A percentile compares a stretch with the other conserved stretches of the same genome.
phyloP scores from a whole-genome alignment of 2,329 filamentous ascomycete species.

The Phyllosticta citriasiana region DNA sequence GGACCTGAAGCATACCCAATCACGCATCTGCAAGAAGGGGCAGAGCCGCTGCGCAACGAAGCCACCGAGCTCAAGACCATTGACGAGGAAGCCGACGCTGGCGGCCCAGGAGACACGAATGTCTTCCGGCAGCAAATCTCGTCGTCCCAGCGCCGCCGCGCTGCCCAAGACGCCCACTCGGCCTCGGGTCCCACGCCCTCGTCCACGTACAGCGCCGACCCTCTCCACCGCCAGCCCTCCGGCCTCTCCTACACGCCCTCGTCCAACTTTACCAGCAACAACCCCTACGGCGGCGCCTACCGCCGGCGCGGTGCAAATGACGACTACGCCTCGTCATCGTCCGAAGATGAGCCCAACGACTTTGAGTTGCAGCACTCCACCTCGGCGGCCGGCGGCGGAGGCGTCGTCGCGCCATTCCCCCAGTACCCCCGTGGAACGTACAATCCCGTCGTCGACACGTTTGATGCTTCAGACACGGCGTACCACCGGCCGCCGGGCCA shows the following conservation, averaged over 20 bases:
- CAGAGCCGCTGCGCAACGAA: slow-evolving; percentile 19
- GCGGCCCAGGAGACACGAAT: slow-evolving; percentile 19
- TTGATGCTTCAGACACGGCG: slow-evolving; percentile 22
- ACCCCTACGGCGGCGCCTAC: slow-evolving; percentile 19
- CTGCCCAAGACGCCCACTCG: slow-evolving; percentile 17
- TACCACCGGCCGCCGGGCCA: slow-evolving; percentile 24
- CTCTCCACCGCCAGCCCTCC: slow-evolving; percentile 21
- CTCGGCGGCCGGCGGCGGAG: neutral
- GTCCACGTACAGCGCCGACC: slow-evolving; percentile 19
- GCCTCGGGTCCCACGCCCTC: slow-evolving; percentile 11
- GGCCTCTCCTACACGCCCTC: slow-evolving; percentile 21
- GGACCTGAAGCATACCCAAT: slow-evolving; percentile 13
- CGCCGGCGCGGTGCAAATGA: slow-evolving; percentile 21
- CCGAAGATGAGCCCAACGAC: slow-evolving; percentile 26
- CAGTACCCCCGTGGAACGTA: slow-evolving; percentile 17
- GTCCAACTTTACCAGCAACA: slow-evolving; percentile 22
- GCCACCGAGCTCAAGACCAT: slow-evolving; percentile 16
- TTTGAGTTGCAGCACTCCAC: slow-evolving; percentile 22
- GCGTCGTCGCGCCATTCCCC: neutral
- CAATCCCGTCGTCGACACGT: slow-evolving; percentile 23
- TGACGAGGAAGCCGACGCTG: slow-evolving; percentile 19
- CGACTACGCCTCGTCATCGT: slow-evolving; percentile 29
- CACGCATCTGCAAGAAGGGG: slow-evolving; percentile 16
- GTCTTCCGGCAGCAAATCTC: slow-evolving; percentile 31
- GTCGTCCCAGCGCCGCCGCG: slow-evolving; percentile 25